Conservation (phyloP, 2,329 filamentous ascomycete species). For the Cytospora piceae region DNA sequence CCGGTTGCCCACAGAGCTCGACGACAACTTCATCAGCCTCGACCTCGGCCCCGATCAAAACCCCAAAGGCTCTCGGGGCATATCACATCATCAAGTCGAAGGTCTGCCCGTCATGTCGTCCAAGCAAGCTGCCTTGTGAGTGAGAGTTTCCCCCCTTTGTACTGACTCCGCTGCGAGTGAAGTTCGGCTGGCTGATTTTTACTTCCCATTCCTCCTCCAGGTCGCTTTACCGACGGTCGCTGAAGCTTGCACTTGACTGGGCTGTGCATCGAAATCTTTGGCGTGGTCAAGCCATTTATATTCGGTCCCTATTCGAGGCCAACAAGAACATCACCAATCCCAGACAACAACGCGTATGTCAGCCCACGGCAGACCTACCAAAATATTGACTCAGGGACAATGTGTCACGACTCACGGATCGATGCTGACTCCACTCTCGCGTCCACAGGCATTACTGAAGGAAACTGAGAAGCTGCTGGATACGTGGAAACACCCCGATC, state of each 20-base stretch:
- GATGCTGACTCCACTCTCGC: slow-evolving; percentile 15
- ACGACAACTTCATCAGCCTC: background rate
- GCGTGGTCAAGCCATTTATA: slow-evolving; percentile 95
- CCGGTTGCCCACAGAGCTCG: background rate
- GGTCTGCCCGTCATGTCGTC: slow-evolving; percentile 45
- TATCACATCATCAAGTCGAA: slow-evolving; percentile 1
- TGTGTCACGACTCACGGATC: slow-evolving; percentile 11
- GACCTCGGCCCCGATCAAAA: background rate
- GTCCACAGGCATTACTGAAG: slow-evolving; percentile 71
- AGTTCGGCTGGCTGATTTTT: slow-evolving; percentile 30
- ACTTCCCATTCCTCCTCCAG: slow-evolving; percentile 41
- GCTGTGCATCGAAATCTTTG: slow-evolving; percentile 89
- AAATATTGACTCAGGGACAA: background rate
- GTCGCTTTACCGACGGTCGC: slow-evolving; percentile 84
- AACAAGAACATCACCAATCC: slow-evolving; percentile 85
- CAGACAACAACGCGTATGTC: slow-evolving; percentile 77
- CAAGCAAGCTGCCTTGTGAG: slow-evolving; percentile 57
- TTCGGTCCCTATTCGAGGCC: slow-evolving; percentile 91
- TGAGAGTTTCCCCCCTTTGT: background rate
- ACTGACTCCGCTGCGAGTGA: slow-evolving; percentile 22
- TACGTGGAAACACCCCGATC: slow-evolving; percentile 97
- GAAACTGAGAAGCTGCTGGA: slow-evolving; percentile 88
- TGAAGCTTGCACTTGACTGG: slow-evolving; percentile 96
- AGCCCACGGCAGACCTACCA: background rate
- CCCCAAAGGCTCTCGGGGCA: background rate